Conservation (phyloP, 2,329 filamentous ascomycete species). For the Colletotrichum sp. region DNA sequence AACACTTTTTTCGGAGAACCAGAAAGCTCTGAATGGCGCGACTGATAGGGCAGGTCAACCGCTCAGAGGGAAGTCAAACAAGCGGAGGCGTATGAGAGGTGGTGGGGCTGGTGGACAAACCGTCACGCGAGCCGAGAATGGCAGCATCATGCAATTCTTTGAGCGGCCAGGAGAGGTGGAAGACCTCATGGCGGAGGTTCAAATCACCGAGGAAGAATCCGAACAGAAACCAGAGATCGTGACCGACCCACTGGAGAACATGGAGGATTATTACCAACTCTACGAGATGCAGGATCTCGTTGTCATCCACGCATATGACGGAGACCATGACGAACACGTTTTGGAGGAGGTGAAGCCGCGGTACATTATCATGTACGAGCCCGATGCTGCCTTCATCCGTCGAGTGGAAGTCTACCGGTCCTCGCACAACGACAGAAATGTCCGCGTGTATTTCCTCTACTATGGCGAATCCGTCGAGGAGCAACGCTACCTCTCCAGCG, state of each 20-base stretch:
- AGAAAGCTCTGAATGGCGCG: slow-evolving; percentile 73
- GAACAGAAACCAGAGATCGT: slow-evolving; percentile 77
- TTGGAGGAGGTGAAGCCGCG: slow-evolving; percentile 91
- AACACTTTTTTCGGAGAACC: slow-evolving; percentile 78
- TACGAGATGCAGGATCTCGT: slow-evolving; percentile 91
- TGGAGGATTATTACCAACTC: slow-evolving; percentile 90
- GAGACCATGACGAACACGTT: slow-evolving; percentile 95
- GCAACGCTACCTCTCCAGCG: slow-evolving; percentile 86
- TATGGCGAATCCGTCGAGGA: slow-evolving; percentile 96
- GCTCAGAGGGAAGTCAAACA: slow-evolving; percentile 73
- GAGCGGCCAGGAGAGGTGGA: slow-evolving; percentile 85
- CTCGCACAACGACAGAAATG: slow-evolving; percentile 86
- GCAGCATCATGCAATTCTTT: slow-evolving; percentile 77
- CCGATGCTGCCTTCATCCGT: slow-evolving; percentile 91
- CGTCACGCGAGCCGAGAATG: slow-evolving; percentile 70
- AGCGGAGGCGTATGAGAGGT: slow-evolving; percentile 82
- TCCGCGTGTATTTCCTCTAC: slow-evolving; percentile 96
- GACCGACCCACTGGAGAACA: slow-evolving; percentile 80
- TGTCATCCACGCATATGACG: slow-evolving; percentile 90
- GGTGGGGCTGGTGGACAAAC: slow-evolving; percentile 66
- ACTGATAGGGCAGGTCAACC: slow-evolving; percentile 57
- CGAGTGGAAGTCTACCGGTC: slow-evolving; percentile 95
- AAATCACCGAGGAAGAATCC: slow-evolving; percentile 78
- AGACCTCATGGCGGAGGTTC: slow-evolving; percentile 80
- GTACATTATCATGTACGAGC: slow-evolving; percentile 99